Percentiles rank a stretch among this genome's conserved stretches.
These are phyloP conservation scores for Paecilomyces fulvus DNA, from an alignment of 2,329 filamentous ascomycete genomes.

Conservation along the genomic window DNA sequence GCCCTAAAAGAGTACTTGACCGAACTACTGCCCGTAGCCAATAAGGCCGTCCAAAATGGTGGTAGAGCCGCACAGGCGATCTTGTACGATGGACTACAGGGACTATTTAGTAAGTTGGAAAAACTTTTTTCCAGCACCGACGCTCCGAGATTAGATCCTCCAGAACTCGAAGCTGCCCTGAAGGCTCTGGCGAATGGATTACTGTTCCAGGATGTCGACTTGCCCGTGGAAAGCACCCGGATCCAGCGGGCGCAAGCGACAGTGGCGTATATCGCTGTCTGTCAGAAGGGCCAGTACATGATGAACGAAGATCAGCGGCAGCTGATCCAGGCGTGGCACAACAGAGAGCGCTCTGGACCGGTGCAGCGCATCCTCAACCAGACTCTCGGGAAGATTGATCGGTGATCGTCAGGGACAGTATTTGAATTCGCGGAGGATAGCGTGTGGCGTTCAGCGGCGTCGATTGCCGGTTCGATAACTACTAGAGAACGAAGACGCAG, in stretches of 20 bases:
- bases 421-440: background rate
- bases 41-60: slow-evolving; percentile 22
- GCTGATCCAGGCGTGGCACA: slow-evolving; percentile 25
- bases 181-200: slow-evolving; percentile 19
- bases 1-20: slow-evolving; percentile 22
- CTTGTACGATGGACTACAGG: slow-evolving; percentile 27
- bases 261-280: slow-evolving; percentile 22
- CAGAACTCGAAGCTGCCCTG: slow-evolving; percentile 18
- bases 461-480: background rate
- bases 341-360: slow-evolving; percentile 30
- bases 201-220: slow-evolving; percentile 25
- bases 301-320: slow-evolving; percentile 15
- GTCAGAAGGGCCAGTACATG: slow-evolving; percentile 11
- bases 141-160: slow-evolving; percentile 11
- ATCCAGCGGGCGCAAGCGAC: slow-evolving; percentile 29
- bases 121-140: slow-evolving; percentile 13
- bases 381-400: slow-evolving; percentile 13
- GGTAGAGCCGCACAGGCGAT: slow-evolving; percentile 26
- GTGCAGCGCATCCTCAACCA: slow-evolving; percentile 27
- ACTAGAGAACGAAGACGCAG: background rate
- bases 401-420: background rate
- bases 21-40: slow-evolving; percentile 20
- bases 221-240: slow-evolving; percentile 28
- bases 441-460: background rate
- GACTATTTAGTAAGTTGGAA: slow-evolving; percentile 22